phyloP scores from a whole-genome alignment of 176 grass and related monocot genomes.

The Phragmites australis region DNA sequence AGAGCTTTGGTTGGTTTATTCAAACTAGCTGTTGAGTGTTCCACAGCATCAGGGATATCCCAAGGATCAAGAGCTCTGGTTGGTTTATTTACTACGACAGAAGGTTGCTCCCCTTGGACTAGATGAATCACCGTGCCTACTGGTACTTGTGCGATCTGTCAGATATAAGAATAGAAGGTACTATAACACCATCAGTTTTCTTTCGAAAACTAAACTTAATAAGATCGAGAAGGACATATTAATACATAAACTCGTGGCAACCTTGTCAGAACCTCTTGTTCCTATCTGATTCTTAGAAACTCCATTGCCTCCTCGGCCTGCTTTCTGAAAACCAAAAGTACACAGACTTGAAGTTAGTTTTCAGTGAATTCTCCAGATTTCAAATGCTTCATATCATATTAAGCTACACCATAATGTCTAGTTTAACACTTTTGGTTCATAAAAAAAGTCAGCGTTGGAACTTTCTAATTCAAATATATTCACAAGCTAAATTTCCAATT shows the following conservation, averaged over 20 bases:
- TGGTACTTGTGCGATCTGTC: conserved; percentile 70
- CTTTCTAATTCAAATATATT: conserved; percentile 18
- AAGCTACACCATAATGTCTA: neutral
- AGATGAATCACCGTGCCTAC: conserved; percentile 86
- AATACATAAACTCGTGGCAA: conserved; percentile 18
- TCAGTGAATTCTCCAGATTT: conserved; percentile 14
- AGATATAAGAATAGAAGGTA: neutral
- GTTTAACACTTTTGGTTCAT: neutral
- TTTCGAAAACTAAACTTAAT: neutral
- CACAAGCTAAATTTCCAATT: neutral
- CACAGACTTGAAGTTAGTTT: conserved; percentile 14
- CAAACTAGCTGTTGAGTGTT: conserved; percentile 27
- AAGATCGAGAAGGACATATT: neutral
- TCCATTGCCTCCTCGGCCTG: conserved; percentile 60
- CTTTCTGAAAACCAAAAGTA: conserved; percentile 58
- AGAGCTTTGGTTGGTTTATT: conserved; percentile 6
- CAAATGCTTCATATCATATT: neutral
- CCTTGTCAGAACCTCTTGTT: conserved; percentile 63
- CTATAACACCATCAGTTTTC: neutral
- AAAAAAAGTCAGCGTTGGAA: neutral
- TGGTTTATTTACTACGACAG: conserved; percentile 42
- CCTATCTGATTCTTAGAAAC: conserved; percentile 70
- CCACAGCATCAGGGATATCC: conserved; percentile 57
- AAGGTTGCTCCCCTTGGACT: conserved; percentile 57
- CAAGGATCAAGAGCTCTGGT: conserved; percentile 56